These are phyloP conservation scores for Mycosphaerelloides madeirae DNA, from an alignment of 2,329 filamentous ascomycete species.

Conservation along the genomic window DNA sequence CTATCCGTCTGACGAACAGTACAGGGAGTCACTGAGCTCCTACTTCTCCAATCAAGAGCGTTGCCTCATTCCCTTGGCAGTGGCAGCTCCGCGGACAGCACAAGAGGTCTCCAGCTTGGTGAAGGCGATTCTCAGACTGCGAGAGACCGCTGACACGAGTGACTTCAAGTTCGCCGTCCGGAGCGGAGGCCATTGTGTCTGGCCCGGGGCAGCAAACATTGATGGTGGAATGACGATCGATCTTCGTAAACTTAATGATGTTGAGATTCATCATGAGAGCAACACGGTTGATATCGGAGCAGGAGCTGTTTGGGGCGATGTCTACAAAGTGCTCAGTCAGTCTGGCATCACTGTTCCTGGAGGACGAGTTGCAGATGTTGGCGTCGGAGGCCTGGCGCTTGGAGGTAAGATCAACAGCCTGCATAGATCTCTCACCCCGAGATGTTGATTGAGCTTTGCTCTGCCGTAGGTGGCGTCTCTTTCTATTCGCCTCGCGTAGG, in stretches of 20 bases:
- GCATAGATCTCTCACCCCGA: no score
- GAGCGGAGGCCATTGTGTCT: slow-evolving; percentile 16
- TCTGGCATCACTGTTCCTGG: neutral
- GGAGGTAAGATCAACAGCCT: slow-evolving; percentile 28
- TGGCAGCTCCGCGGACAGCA: no score
- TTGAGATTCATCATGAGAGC: slow-evolving; percentile 1
- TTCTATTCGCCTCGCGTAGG: slow-evolving; percentile 46
- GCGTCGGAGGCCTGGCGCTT: slow-evolving; percentile 1
- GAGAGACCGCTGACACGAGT: no score
- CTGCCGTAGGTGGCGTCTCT: slow-evolving; percentile 39
- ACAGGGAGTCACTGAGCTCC: no score
- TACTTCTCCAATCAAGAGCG: no score
- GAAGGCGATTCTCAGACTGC: no score
- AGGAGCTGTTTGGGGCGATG: slow-evolving; percentile 41
- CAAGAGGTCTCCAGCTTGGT: no score
- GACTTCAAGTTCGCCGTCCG: slow-evolving; percentile 11
- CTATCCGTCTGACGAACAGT: no score
- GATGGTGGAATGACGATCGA: slow-evolving; percentile 17
- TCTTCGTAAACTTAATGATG: slow-evolving; percentile 7
- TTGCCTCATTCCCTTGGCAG: no score
- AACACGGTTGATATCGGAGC: slow-evolving; percentile 34
- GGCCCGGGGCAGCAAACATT: slow-evolving; percentile 14
- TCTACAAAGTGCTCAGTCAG: slow-evolving; percentile 27
- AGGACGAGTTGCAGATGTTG: neutral
- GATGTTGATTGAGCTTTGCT: no score